A percentile compares a stretch with the other conserved stretches of the same genome.
Conservation (phyloP, 2,329 filamentous ascomycete species). For the Lasiodiplodia theobromae region DNA sequence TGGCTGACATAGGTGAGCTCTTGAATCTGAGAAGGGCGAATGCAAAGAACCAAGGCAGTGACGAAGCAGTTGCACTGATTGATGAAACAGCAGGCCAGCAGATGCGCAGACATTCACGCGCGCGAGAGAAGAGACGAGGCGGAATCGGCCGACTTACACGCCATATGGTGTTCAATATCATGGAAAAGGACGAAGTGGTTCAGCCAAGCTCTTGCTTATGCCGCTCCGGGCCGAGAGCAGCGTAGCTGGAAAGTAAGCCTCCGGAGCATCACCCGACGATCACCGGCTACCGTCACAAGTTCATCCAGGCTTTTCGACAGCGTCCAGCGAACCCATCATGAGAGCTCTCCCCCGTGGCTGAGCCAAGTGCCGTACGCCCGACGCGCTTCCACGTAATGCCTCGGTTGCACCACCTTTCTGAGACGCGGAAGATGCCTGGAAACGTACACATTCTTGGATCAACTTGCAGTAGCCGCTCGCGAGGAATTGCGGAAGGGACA, state of each 20-base stretch:
- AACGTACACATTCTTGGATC: neutral
- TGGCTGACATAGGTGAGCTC: neutral
- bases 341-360: neutral
- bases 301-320: neutral
- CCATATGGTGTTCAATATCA: neutral
- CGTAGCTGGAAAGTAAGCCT: neutral
- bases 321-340: neutral
- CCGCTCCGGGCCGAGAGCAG: constrained; percentile 14
- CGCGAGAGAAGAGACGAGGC: neutral
- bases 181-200: neutral
- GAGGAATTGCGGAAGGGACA: constrained; percentile 5
- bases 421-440: neutral
- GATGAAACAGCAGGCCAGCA: neutral
- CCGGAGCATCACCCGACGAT: constrained; percentile 6
- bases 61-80: neutral
- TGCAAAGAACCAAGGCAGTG: neutral
- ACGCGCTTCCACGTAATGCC: constrained; percentile 7
- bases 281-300: constrained; percentile 15
- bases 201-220: neutral
- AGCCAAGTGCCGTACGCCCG: neutral
- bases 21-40: neutral
- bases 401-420: neutral
- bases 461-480: constrained; percentile 21
- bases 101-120: neutral
- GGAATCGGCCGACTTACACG: neutral